Percentiles rank a stretch among this genome's conserved stretches.
Evolutionary conservation across 176 grass and related monocot species (phyloP).

Genomic region (Lolium perenne): DNA sequence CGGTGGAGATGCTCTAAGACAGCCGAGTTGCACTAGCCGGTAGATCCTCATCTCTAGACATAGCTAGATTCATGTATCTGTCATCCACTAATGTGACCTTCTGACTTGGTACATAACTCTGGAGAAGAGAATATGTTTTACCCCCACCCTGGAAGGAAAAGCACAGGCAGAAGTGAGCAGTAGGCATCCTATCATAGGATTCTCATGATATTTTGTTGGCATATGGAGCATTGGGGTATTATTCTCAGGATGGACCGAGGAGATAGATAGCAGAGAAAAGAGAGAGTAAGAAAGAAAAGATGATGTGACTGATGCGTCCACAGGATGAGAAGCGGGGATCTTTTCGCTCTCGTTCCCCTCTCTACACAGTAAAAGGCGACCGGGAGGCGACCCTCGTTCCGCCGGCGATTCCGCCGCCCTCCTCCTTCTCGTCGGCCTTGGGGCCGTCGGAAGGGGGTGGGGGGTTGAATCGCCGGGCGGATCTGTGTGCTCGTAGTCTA

Average conservation of each 20-base stretch:
- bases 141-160: not conserved
- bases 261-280: not conserved
- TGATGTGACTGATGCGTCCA: constrained; percentile 35
- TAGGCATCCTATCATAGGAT: not conserved
- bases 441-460: no score
- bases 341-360: no score
- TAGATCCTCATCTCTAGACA: not conserved
- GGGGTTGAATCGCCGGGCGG: no score
- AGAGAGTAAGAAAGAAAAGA: constrained; percentile 34
- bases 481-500: no score
- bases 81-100: not conserved
- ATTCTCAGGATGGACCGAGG: not conserved
- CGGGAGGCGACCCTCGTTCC: no score
- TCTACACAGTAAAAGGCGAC: no score
- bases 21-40: not conserved
- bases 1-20: no score
- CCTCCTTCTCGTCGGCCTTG: no score
- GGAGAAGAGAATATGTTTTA: not conserved
- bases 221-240: not conserved
- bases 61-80: not conserved
- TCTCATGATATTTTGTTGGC: not conserved
- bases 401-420: no score
- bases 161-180: not conserved
- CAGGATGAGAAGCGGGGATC: not conserved
- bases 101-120: not conserved